Evolutionary conservation across 2,329 filamentous ascomycete species (phyloP), one percentile per base, ranked within the genome.

Genomic region (Fusarium tuaranense): DNA sequence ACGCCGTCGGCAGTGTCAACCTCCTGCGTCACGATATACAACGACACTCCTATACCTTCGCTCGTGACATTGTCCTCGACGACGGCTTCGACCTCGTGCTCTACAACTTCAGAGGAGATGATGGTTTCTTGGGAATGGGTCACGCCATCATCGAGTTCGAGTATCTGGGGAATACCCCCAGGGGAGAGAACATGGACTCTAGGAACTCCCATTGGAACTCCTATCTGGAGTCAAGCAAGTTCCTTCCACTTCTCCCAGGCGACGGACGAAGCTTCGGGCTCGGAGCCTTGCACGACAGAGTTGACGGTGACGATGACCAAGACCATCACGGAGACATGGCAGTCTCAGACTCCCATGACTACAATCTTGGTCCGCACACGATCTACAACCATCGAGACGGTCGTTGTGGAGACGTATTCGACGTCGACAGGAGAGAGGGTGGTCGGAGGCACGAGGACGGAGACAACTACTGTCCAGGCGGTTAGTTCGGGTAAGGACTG

Each of bases 391-490:
- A 74, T 79, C 44, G 66, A 74, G 51, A 77, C 77, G 13, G 65
- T 75, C 22, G 59, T 79, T 6, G 68, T 78, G 55, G 77, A 79
- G 62, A 68, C 74, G 22, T 79, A 79, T 74, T 79, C 77, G 73
- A 79, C 78, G 10, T 76, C 66, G 68, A 79, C 72, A 7, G 76
- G 76, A 22, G 75, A 77, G 51, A 67, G 30, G 13, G 67, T 73
- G 27, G 55, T 76, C 36, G 65, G 57, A 12, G 75, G 69, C 5
- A 77, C 76, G 53, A 66, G 60, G 51, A 76, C 73, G 38, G 77
- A 75, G 60, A 73, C 73, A 36, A 70, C 73, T 48, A 77, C 71
- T 18, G 32, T 79, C 12, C 68, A 71, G 51, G 68, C 70, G 36
- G 64, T 78, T 20, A 79, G 71, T 59, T 51, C 69, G 39, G 70